Evolutionary conservation across 2,329 filamentous ascomycete species (phyloP), one percentile per base, ranked within the genome.

Genomic region (Sporothrix schenckii): DNA sequence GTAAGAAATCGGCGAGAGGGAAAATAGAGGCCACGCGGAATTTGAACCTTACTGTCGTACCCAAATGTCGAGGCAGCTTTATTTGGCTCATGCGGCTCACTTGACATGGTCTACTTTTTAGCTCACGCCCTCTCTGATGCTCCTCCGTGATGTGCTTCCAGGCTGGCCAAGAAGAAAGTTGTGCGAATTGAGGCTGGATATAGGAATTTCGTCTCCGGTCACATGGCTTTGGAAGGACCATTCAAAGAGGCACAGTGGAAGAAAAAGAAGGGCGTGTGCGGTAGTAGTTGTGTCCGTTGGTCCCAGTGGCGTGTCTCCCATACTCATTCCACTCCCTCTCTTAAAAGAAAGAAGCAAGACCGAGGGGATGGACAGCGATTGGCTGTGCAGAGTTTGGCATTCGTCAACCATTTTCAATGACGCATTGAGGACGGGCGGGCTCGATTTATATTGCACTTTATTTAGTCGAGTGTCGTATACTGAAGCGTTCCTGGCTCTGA

Each of bases 401-500:
- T 11, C 41, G 13, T 11, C 14, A 44, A 4, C 10, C 14, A 13
- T 44, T 14, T 44, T 14, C 34, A 7, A 34, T 34, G 56, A 44
- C 19, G 21, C 41, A 24, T 24, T 39, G 13, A 10, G 58, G 39
- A 39, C 58, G 58, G 27, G 58, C 39, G 13, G 21, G 27, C 21
- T 63, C 39, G 11, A 24, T n/a, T 50, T 50, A 14, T 13, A 50
- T 50, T 65, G 44, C 24, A 50, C 41, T 65, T n/a, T 50, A 65
- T 50, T 34, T 65, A 50, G 44, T 34, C 61, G 61, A 30, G 44
- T 11, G 61, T 44, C 11, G 61, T 50, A 50, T 11, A 21, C 27
- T 50, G 44, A 50, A 34, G 61, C 27, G 61, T 50, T 65, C 61
- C 61, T 65, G 41, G 61, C 44, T 30, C 44, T 34, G n/a, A 34